A percentile compares a stretch with the other conserved stretches of the same genome.
Conservation (phyloP, 2,329 filamentous ascomycete species). For the Fonsecaea multimorphosa region DNA sequence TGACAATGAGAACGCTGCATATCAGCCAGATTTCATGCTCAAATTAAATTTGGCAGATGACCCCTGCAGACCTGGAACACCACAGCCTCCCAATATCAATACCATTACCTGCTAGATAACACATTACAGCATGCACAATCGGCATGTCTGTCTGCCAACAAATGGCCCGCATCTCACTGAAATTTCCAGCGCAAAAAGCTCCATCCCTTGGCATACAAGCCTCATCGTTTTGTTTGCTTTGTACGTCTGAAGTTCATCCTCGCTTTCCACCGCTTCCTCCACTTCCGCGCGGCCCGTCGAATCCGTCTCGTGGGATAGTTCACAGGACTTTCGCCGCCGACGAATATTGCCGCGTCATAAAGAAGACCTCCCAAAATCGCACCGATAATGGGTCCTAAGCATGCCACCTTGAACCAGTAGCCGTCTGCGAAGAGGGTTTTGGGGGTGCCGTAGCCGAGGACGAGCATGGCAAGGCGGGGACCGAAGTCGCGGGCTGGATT, state of each 20-base stretch:
- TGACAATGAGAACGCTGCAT: not conserved
- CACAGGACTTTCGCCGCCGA: constrained; percentile 58
- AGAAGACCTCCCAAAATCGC: constrained; percentile 55
- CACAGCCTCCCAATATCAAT: not conserved
- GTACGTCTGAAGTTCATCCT: constrained; percentile 1
- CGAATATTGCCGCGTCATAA: constrained; percentile 60
- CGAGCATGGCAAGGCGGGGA: constrained; percentile 54
- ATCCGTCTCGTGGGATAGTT: constrained; percentile 57
- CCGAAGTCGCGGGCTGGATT: constrained; percentile 60
- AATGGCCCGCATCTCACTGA: not conserved
- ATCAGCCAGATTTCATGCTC: not conserved
- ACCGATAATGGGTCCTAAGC: constrained; percentile 50
- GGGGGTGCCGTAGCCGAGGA: constrained; percentile 52
- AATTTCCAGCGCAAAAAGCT: not conserved
- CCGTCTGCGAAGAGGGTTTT: constrained; percentile 51
- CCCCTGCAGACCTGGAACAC: not conserved
- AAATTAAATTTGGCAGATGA: not conserved
- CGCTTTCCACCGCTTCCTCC: constrained; percentile 24
- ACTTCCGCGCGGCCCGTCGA: constrained; percentile 52
- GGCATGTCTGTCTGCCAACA: not conserved
- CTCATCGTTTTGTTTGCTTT: too few relatives aligned
- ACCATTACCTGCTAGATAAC: not conserved
- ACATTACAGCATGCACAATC: not conserved
- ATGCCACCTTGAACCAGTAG: constrained; percentile 53
- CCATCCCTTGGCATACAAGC: not conserved